Evolutionary conservation across 768 basidiomycete genomes (phyloP), one percentile per base, ranked within the genome.

Genomic region (Rhodotorula sphaerocarpa): DNA sequence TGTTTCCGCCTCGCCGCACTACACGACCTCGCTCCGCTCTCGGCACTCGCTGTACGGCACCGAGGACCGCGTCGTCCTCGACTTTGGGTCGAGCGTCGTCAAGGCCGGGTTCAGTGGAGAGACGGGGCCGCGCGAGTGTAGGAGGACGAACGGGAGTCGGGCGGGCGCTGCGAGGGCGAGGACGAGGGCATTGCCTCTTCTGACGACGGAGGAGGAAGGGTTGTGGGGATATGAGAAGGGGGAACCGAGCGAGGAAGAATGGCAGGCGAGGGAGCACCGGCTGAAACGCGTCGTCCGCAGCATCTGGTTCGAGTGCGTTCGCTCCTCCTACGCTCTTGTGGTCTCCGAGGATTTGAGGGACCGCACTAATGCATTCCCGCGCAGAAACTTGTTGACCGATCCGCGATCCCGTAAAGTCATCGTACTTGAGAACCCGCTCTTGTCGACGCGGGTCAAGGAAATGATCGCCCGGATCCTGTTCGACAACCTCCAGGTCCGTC

Each of bases 51-150:
- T 97, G 12, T 99, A 99, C 76, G 95, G 95, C 31, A 90, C 88
- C 11, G 95, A 99, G 73, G 95, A 97, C 76, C 82, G 93, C 50
- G 83, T 97, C 45, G 83, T 99, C 59, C 86, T 99, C 67, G 95
- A 99, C 75, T 86, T 91, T 28, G 95, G 95, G 25, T 90, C 88
- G 50, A 80, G 86, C 56, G 81, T 91, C 63, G 97, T 93, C 92
- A 95, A 92, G 77, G 88, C 92, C 16, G 95, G 95, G 3, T 97
- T 96, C 78, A 92, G 90, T 71, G 93, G 93, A 20, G 95, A 99
- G 78, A 84, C 90, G 7, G 81, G 84, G 62, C 91, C 95, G 14
- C 77, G 95, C 86, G 90, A 59, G 85, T 91, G n/a, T 31, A 33
- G 34, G 50, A 4, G 48, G 50, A 31, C 27, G 47, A 30, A 18